These are phyloP conservation scores for Zymoseptoria crescenta DNA, from an alignment of 2,329 filamentous ascomycete species.

Conservation along the genomic window DNA sequence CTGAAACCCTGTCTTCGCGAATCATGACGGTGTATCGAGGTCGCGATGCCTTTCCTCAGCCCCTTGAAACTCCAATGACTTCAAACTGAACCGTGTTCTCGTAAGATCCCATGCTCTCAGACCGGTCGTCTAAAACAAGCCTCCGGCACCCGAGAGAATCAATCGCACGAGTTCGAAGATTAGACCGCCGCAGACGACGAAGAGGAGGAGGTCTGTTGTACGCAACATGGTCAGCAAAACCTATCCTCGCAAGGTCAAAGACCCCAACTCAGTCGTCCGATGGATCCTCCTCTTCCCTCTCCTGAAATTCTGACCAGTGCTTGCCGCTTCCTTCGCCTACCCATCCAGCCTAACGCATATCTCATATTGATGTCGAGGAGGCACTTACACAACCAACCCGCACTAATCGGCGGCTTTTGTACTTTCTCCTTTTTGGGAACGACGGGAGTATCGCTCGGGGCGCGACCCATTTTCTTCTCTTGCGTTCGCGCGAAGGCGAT, in stretches of 20 bases:
- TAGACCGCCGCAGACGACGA: slow-evolving; percentile 55
- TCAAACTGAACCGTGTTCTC: too few species aligned
- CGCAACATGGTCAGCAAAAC: slow-evolving; percentile 2
- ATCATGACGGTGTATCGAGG: background rate
- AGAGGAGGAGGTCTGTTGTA: slow-evolving; percentile 49
- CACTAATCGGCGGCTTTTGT: slow-evolving; percentile 43
- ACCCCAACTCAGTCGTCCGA: too few species aligned
- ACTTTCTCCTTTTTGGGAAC: slow-evolving; percentile 34
- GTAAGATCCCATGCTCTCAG: background rate
- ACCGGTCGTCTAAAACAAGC: slow-evolving; percentile 2
- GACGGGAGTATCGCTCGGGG: slow-evolving; percentile 40
- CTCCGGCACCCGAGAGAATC: slow-evolving; percentile 29
- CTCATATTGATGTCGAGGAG: background rate
- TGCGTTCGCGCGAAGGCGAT: slow-evolving; percentile 68
- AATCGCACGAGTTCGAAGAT: slow-evolving; percentile 50
- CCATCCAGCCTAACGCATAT: background rate
- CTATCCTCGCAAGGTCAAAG: too few species aligned
- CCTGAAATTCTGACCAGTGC: too few species aligned
- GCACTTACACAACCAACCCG: slow-evolving; percentile 53
- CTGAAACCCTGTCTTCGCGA: background rate
- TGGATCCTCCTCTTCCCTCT: too few species aligned
- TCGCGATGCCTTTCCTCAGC: background rate
- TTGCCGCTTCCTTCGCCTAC: background rate
- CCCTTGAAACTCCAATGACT: background rate
- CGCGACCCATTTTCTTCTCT: slow-evolving; percentile 65